Base-by-base conservation (phyloP, 441 rosid species). In the Croton laevigatus region DNA sequence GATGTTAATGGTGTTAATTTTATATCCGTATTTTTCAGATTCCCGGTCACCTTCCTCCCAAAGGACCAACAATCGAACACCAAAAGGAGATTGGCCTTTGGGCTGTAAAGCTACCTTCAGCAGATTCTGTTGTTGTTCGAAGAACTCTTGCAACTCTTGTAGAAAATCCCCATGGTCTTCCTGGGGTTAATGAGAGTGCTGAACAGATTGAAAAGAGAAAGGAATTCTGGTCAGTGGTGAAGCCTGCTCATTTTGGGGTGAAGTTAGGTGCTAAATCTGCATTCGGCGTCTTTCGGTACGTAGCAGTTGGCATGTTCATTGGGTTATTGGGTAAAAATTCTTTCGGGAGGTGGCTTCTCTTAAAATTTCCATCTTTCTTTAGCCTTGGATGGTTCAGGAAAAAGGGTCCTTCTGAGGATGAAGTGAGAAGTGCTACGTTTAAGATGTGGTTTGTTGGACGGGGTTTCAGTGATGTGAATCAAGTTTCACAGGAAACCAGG, bases 391-490 rank as follows among this genome's bases (percentile, higher is more conserved):
- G 82, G 89, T 91, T 94, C 78, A 85, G 79, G 73, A 87, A 94
- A 89, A 75, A 77, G 13, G 97, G 98, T 70, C 97, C 98, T 4
- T 72, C 92, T 0, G 95, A 91, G 70, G 95, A 91, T 27, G 95
- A 91, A 76, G 91, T 94, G 37, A 81, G 76, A 59, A 86, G 88
- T 38, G 95, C 95, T 27, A 75, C 97, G 20, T 94, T 91, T 59
- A 88, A 91, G 75, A 91, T 94, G 97, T 88, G 93, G 98, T 91
- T 91, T 63, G 73, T 94, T 8, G 97, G 92, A 14, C 86, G 80
- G 19, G 98, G 97, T 51, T 91, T 74, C 60, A 89, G 97, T 37
- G 83, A 89, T 49, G 66, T 59, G 59, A 81, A 71, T 57, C 78
- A 79, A 9, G 80, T 69, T 67, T 84, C 90, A n/a, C 75, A 73